Conservation (phyloP, 768 basidiomycete species). For the Suillus luteus region DNA sequence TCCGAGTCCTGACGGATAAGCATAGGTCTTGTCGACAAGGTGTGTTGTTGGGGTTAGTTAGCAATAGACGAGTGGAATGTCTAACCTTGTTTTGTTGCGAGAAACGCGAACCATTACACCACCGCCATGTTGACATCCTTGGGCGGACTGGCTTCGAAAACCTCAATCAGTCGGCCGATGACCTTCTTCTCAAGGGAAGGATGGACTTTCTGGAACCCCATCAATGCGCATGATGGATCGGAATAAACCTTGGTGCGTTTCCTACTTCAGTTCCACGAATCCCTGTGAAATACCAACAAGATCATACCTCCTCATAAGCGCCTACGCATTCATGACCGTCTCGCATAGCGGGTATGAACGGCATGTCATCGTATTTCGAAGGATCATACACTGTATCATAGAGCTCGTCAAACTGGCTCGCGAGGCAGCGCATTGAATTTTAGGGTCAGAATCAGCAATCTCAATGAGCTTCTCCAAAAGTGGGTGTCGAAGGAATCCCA, state of each 20-base stretch:
- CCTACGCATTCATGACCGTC: conserved; percentile 51
- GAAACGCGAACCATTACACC: conserved; percentile 61
- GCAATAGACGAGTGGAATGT: no score
- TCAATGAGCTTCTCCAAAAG: conserved; percentile 62
- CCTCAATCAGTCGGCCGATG: conserved; percentile 53
- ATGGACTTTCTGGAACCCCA: conserved; percentile 71
- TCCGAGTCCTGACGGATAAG: conserved; percentile 32
- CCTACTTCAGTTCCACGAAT: neutral
- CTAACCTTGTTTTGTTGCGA: conserved; percentile 59
- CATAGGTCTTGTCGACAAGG: conserved; percentile 62
- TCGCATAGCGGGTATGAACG: conserved; percentile 75
- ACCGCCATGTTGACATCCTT: conserved; percentile 48
- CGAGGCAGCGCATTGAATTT: conserved; percentile 58
- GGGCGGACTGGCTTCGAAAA: conserved; percentile 57
- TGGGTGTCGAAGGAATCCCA: conserved; percentile 67
- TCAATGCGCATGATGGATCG: conserved; percentile 57
- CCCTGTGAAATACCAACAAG: conserved; percentile 2
- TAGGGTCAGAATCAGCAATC: conserved; percentile 37
- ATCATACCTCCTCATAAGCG: conserved; percentile 61
- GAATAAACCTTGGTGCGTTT: conserved; percentile 57
- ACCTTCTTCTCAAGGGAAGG: conserved; percentile 49
- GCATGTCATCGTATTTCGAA: conserved; percentile 47
- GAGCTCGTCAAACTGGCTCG: conserved; percentile 61
- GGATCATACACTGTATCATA: conserved; percentile 57
- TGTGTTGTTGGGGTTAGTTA: no score